These are phyloP conservation scores for Aspergillus chevalieri DNA, from an alignment of 2,329 filamentous ascomycete species.

Conservation along the genomic window DNA sequence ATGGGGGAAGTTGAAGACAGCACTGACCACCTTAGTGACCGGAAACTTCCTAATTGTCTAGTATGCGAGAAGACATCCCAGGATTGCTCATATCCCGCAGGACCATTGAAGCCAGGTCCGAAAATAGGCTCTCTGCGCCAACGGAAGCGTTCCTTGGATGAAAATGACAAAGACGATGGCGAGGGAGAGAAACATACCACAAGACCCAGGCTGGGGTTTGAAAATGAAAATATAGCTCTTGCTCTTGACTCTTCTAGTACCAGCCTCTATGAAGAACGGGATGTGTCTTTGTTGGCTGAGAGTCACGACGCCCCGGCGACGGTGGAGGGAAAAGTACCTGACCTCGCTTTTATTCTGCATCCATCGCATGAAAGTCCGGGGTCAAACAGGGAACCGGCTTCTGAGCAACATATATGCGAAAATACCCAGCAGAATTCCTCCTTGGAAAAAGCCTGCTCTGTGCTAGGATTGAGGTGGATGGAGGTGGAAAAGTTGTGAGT, in stretches of 20 bases:
- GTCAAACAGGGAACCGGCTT: neutral
- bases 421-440: neutral
- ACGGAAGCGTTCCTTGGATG: neutral
- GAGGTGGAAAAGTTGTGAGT: neutral
- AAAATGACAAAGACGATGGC: neutral
- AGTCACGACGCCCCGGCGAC: neutral
- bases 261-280: neutral
- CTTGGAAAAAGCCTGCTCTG: neutral
- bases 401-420: neutral
- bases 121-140: conserved; percentile 19
- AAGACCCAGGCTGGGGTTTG: too few relatives aligned
- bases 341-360: conserved; percentile 20
- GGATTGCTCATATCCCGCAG: conserved; percentile 20
- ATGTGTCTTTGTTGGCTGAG: neutral
- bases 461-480: neutral
- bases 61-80: conserved; percentile 17
- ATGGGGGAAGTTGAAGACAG: too few relatives aligned
- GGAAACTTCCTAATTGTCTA: conserved; percentile 2
- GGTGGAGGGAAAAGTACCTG: conserved; percentile 2
- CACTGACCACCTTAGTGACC: neutral
- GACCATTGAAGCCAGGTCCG: conserved; percentile 22
- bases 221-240: neutral
- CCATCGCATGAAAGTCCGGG: conserved; percentile 17
- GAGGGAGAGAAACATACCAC: neutral
- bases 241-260: neutral